These are phyloP conservation scores for Diaporthe sp. DNA, from an alignment of 2,329 filamentous ascomycete species.

Conservation along the genomic window DNA sequence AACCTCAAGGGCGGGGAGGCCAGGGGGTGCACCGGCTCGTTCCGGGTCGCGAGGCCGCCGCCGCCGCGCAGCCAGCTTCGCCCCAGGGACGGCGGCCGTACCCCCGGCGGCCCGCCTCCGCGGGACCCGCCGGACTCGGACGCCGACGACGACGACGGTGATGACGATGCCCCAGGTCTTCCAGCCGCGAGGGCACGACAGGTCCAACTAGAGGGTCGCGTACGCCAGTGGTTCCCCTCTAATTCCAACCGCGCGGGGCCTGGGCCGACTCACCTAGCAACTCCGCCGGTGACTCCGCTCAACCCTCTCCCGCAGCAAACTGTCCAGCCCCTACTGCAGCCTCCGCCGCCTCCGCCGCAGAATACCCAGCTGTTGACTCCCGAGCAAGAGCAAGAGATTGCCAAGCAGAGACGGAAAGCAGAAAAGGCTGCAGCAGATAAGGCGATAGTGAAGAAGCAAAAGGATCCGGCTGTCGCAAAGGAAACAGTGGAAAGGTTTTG, in stretches of 20 bases:
- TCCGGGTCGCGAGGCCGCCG: constrained; percentile 6
- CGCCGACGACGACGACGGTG: neutral
- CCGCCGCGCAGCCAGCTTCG: neutral
- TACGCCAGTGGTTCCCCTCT: neutral
- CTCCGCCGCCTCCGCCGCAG: neutral
- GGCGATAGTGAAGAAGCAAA: neutral
- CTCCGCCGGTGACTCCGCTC: neutral
- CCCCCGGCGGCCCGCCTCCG: neutral
- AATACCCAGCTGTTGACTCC: neutral
- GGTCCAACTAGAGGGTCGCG: neutral
- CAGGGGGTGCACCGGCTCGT: constrained; percentile 4
- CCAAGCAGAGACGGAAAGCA: too few species aligned
- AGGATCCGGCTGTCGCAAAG: neutral
- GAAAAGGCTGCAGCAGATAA: neutral
- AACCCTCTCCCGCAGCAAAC: neutral
- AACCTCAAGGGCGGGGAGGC: constrained; percentile 5
- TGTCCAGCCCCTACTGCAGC: neutral
- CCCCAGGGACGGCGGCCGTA: neutral
- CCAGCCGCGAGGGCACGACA: neutral
- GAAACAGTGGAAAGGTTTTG: too few species aligned
- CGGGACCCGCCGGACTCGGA: neutral
- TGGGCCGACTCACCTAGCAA: neutral
- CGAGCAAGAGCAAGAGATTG: neutral
- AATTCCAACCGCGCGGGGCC: neutral
- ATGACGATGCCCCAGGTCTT: neutral